phyloP scores from a whole-genome alignment of 306 rosid genomes.

The Dicorynia guianensis region DNA sequence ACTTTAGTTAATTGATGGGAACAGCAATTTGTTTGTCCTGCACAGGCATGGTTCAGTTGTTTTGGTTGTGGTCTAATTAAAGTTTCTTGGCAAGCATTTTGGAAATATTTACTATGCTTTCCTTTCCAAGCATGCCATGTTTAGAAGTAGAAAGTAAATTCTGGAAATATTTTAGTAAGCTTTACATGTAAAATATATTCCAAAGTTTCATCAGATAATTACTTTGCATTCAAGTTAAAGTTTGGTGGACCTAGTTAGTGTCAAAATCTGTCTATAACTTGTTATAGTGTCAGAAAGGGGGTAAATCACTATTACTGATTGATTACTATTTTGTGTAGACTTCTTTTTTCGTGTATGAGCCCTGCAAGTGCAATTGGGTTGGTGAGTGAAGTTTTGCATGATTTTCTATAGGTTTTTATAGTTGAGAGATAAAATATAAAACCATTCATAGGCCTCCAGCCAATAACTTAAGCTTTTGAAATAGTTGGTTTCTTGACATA shows the following conservation, averaged over 20 bases:
- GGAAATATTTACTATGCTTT: not conserved
- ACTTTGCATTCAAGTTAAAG: not conserved
- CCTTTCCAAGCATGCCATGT: slow-evolving; percentile 5
- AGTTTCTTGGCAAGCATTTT: not conserved
- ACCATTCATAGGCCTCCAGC: no score
- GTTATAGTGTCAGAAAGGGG: not conserved
- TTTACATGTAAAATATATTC: not conserved
- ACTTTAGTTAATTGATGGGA: no score
- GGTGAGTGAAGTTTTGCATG: not conserved
- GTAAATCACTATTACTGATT: not conserved
- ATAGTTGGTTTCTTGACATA: no score
- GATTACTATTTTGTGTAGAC: not conserved
- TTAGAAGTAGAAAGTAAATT: slow-evolving; percentile 6
- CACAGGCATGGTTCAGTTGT: not conserved
- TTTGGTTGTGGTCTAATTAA: not conserved
- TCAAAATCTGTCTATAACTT: not conserved
- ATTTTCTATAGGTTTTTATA: not conserved
- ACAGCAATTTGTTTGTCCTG: not conserved
- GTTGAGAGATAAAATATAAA: no score
- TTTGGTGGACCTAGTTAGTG: not conserved
- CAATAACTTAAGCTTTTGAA: no score
- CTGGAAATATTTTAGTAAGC: not conserved
- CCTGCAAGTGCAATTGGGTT: not conserved
- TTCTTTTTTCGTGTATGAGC: not conserved
- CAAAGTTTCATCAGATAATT: not conserved